Evolutionary conservation across 1,139 yeast genomes (phyloP).

Genomic region (Meyerozyma smithsonii): DNA sequence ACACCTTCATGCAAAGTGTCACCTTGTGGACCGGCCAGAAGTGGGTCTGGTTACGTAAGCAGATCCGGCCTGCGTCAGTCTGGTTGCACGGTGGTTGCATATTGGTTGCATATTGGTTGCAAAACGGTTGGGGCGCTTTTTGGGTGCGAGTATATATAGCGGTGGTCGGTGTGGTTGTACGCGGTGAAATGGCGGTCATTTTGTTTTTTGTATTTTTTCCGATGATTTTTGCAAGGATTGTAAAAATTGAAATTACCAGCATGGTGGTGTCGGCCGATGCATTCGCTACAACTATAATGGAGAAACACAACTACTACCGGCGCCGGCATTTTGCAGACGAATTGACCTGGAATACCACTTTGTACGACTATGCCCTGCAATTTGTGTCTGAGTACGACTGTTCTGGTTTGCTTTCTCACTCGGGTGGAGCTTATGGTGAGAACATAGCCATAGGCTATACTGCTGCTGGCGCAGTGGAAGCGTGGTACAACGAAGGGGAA

Average conservation of each 20-base stretch:
- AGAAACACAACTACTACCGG: slow-evolving; percentile 27
- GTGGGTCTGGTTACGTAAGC: not conserved
- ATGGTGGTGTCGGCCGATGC: slow-evolving; percentile 11
- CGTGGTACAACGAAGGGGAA: slow-evolving; percentile 35
- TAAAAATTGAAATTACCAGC: not conserved
- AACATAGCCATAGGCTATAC: slow-evolving; percentile 36
- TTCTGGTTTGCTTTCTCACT: slow-evolving; percentile 29
- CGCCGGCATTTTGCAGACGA: slow-evolving; percentile 24
- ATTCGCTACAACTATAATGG: slow-evolving; percentile 23
- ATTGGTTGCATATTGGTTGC: slow-evolving; percentile 1
- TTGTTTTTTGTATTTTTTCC: not conserved
- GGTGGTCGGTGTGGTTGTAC: not conserved
- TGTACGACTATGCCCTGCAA: slow-evolving; percentile 25
- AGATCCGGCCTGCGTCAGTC: not conserved
- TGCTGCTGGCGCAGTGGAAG: slow-evolving; percentile 25
- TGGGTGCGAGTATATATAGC: not conserved
- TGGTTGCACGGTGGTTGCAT: not conserved
- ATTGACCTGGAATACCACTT: slow-evolving; percentile 27
- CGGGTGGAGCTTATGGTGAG: slow-evolving; percentile 35
- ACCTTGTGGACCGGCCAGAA: not conserved
- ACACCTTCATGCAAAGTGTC: not conserved
- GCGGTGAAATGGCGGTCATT: not conserved
- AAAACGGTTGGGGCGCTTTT: not conserved
- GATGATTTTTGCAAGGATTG: not conserved
- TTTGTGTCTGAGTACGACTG: slow-evolving; percentile 30